Percentiles rank a stretch among this genome's conserved stretches.
Evolutionary conservation across 164 flowering plant genomes (phyloP).

Genomic region (Platanus orientalis): DNA sequence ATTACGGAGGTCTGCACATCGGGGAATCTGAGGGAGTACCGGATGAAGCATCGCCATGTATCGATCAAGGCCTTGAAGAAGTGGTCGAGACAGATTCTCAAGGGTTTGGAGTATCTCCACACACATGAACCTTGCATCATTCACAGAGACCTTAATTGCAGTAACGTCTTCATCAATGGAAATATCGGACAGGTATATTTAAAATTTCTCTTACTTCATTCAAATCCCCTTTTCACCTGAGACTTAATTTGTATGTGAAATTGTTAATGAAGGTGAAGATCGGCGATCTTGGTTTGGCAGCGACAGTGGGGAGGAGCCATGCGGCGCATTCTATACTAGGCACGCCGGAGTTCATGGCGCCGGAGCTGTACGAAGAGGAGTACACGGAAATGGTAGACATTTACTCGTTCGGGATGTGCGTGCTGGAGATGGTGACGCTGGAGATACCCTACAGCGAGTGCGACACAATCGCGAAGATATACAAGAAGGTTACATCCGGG

Average conservation of each 20-base stretch:
- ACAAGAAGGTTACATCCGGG: slow-evolving; percentile 66
- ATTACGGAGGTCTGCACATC: slow-evolving; percentile 71
- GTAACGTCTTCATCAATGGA: slow-evolving; percentile 80
- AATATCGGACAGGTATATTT: slow-evolving; percentile 43
- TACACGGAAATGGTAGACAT: slow-evolving; percentile 80
- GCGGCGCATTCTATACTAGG: slow-evolving; percentile 71
- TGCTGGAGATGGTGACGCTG: slow-evolving; percentile 71
- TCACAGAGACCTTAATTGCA: slow-evolving; percentile 23
- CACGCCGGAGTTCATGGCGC: slow-evolving; percentile 31
- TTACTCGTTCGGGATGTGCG: slow-evolving; percentile 73
- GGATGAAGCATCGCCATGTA: slow-evolving; percentile 67
- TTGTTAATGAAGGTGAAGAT: slow-evolving; percentile 29
- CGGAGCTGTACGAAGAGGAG: slow-evolving; percentile 70
- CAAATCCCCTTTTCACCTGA: no score
- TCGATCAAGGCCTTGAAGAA: slow-evolving; percentile 2
- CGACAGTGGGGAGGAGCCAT: neutral
- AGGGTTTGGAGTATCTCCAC: slow-evolving; percentile 35
- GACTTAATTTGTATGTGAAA: no score
- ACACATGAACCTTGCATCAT: slow-evolving; percentile 1
- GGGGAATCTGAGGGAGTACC: slow-evolving; percentile 70
- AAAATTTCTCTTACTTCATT: no score
- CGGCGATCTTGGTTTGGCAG: neutral
- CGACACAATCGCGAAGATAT: slow-evolving; percentile 56
- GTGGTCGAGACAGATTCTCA: neutral
- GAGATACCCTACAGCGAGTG: slow-evolving; percentile 78